Conservation (phyloP, 805 yeast genomes). For the Saccharomycopsis guyanensis region DNA sequence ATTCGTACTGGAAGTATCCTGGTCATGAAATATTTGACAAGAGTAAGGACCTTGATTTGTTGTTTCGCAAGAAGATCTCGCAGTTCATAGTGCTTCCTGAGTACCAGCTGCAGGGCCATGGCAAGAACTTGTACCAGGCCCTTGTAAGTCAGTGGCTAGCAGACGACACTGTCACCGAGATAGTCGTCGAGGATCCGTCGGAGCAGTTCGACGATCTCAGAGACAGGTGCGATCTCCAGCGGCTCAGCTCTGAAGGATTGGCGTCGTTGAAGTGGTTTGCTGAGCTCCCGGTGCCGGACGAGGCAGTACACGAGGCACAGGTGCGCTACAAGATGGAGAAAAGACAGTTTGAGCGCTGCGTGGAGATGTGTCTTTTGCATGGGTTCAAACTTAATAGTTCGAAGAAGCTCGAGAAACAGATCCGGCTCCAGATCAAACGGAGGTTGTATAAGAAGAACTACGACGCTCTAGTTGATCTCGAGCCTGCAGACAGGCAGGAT, state of each 20-base stretch:
- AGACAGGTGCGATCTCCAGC: constrained; percentile 67
- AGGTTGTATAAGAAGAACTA: constrained; percentile 72
- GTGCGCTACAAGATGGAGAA: constrained; percentile 51
- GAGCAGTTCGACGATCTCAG: constrained; percentile 88
- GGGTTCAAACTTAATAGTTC: constrained; percentile 23
- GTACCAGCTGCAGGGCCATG: constrained; percentile 67
- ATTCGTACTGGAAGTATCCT: constrained; percentile 73
- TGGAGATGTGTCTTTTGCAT: constrained; percentile 65
- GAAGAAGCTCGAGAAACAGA: constrained; percentile 29
- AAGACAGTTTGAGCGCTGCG: constrained; percentile 68
- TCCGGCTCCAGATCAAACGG: constrained; percentile 60
- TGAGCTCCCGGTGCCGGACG: constrained; percentile 22
- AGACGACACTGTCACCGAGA: constrained; percentile 50
- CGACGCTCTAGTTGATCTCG: constrained; percentile 67
- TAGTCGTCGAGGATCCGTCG: constrained; percentile 92
- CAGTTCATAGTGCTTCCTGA: constrained; percentile 85
- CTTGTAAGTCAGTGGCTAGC: constrained; percentile 49
- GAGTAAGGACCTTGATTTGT: constrained; percentile 13
- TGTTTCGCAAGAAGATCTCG: constrained; percentile 66
- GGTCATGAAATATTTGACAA: constrained; percentile 45
- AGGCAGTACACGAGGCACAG: constrained; percentile 37
- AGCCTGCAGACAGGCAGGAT: constrained; percentile 53
- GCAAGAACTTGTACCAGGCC: constrained; percentile 53
- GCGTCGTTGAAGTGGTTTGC: constrained; percentile 22
- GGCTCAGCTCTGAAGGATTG: constrained; percentile 33